Evolutionary conservation across 2,329 filamentous ascomycete species (phyloP), one percentile per base, ranked within the genome.

Genomic region (Fusarium staphyleae): DNA sequence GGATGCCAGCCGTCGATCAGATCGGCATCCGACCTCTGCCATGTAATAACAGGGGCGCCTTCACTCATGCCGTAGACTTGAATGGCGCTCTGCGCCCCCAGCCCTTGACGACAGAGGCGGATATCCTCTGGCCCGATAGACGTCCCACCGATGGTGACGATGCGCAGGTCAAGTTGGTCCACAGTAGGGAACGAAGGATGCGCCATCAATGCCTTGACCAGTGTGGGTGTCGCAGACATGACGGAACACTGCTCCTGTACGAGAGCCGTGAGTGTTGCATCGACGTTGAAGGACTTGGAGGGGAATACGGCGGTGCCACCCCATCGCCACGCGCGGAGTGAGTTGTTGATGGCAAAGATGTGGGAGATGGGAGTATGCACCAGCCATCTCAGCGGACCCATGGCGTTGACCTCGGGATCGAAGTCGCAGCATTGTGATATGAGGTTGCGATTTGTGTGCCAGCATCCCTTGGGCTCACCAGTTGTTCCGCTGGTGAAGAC

Each of bases 401-500:
- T 53, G 8, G 57, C 40, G 45, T 71, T 69, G 30, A 65, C 57
- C 29, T 74, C 70, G 30, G 72, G 66, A 33, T 75, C 73, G 48
- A 75, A 73, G 42, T 72, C 67, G 52, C 70, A 66, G 12, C 68
- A 70, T 49, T 74, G 70, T 1, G 75, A 73, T 7, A 74, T 66
- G n/a, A 77, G 48, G 49, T 77, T 78, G 24, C 66, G 57, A 57
- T 72, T 70, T 5, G 74, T 76, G 53, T 78, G 72, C 12, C 70
- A 69, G 50, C 77, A 79, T 40, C 73, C 77, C 59, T 81, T 81
- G 5, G 78, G 77, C 0, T 72, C 63, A 5, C 75, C 77, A 0
- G 77, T 80, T n/a, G 78, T 81, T 15, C 78, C 78, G 57, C 77
- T 80, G 15, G 78, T 81, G 64, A 81, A 80, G 26, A 80, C 68